Conservation (phyloP, 164 flowering plant genomes). For the Pachysandra terminalis region DNA sequence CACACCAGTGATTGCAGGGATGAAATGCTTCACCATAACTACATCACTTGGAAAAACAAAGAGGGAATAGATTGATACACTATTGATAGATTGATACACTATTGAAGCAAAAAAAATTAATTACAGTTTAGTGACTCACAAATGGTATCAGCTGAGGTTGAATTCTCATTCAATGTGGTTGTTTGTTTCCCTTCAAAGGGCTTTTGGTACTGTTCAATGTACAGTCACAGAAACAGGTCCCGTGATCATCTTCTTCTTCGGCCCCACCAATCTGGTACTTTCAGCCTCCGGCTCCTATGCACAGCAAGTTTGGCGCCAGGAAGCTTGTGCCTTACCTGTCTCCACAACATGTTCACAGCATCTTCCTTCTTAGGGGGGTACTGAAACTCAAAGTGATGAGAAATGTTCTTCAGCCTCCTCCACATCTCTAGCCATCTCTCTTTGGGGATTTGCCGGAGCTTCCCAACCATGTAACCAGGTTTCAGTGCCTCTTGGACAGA, state of each 20-base stretch:
- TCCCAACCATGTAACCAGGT: slow-evolving; percentile 61
- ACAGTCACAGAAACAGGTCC: neutral
- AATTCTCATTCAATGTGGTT: slow-evolving; percentile 4
- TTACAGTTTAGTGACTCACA: neutral
- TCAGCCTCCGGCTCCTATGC: slow-evolving; percentile 68
- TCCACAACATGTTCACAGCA: slow-evolving; percentile 93
- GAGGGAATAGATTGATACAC: neutral
- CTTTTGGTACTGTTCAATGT: slow-evolving; percentile 7
- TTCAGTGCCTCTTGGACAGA: slow-evolving; percentile 68
- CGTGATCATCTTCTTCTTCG: slow-evolving; percentile 26
- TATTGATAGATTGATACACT: neutral
- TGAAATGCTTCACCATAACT: neutral
- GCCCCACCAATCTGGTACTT: slow-evolving; percentile 85
- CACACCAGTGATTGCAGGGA: too few species aligned
- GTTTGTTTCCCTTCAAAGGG: slow-evolving; percentile 1
- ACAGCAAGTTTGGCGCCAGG: slow-evolving; percentile 61
- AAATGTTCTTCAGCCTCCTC: slow-evolving; percentile 56
- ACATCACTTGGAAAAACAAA: neutral
- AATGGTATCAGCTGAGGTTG: neutral
- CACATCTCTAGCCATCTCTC: slow-evolving; percentile 88
- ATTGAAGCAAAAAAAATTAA: neutral
- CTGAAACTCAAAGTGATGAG: slow-evolving; percentile 84
- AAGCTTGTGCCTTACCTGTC: slow-evolving; percentile 79
- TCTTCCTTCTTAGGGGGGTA: slow-evolving; percentile 78
- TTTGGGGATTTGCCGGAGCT: slow-evolving; percentile 61